These are phyloP conservation scores for Amphirosellinia nigrospora DNA, from an alignment of 495 filamentous ascomycete species.

Conservation along the genomic window DNA sequence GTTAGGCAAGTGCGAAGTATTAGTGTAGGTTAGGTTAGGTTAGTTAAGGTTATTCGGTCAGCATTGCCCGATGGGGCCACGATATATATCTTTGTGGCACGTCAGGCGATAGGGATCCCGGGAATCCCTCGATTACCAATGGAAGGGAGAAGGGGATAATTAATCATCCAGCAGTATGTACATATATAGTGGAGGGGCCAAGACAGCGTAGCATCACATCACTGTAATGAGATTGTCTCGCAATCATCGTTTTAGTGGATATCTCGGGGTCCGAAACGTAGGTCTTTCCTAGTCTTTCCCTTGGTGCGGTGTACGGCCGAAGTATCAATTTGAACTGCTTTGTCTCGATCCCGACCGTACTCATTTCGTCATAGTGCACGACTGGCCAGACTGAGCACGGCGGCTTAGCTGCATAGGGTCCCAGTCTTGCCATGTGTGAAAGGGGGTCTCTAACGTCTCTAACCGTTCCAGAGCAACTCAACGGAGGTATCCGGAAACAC, in stretches of 20 bases:
- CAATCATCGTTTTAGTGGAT: neutral
- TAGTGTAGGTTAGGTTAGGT: neutral
- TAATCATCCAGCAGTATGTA: no score
- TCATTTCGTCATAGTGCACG: neutral
- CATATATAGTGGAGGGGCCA: neutral
- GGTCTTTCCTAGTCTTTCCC: no score
- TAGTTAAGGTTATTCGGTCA: neutral
- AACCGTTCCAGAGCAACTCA: neutral
- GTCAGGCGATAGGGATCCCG: neutral
- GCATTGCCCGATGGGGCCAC: neutral
- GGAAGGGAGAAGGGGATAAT: neutral
- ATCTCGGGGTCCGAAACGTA: neutral
- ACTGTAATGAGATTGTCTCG: slow-evolving; percentile 1
- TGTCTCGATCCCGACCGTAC: neutral
- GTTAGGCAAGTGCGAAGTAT: neutral
- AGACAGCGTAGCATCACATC: slow-evolving; percentile 14
- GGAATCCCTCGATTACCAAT: neutral
- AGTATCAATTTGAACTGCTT: neutral
- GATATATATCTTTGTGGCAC: neutral
- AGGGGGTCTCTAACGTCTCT: neutral
- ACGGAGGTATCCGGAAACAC: neutral
- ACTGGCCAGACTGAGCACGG: neutral
- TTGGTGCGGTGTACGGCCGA: neutral
- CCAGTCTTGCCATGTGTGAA: slow-evolving; percentile 5
- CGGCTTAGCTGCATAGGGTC: slow-evolving; percentile 5